A percentile compares a stretch with the other conserved stretches of the same genome.
Conservation (phyloP, 2,329 filamentous ascomycete species). For the Ophiocordyceps robertsii region DNA sequence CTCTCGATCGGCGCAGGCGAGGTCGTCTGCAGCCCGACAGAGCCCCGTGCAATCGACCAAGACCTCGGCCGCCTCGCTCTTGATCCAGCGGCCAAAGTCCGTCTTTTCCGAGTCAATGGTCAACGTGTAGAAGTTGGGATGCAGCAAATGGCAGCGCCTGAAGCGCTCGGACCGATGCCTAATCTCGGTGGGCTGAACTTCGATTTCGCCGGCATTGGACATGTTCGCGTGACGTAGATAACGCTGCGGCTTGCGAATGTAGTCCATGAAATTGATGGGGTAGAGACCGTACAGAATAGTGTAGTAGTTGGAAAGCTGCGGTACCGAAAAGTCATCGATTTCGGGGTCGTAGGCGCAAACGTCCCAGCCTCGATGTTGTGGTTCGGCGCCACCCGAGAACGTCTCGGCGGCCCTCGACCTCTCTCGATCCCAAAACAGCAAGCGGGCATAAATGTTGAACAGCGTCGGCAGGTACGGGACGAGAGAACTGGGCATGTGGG, state of each 20-base stretch:
- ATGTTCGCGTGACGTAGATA: constrained; percentile 64
- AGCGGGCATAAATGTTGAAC: constrained; percentile 69
- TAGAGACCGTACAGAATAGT: constrained; percentile 75
- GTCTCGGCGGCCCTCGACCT: constrained; percentile 25
- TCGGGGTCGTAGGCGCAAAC: constrained; percentile 48
- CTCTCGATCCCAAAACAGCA: constrained; percentile 65
- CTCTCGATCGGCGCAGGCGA: constrained; percentile 10
- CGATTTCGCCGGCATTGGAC: constrained; percentile 56
- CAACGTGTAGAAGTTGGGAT: constrained; percentile 73
- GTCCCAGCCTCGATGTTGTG: constrained; percentile 40
- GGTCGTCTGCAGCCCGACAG: constrained; percentile 22
- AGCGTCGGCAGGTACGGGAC: constrained; percentile 56
- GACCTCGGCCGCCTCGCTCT: constrained; percentile 66
- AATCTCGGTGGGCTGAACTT: constrained; percentile 67
- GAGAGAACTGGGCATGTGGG: constrained; percentile 64
- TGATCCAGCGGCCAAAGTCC: constrained; percentile 65
- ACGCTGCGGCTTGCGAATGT: constrained; percentile 68
- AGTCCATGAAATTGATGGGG: constrained; percentile 76
- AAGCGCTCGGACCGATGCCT: constrained; percentile 63
- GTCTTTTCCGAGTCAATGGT: constrained; percentile 70
- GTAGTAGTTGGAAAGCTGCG: constrained; percentile 62
- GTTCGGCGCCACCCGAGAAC: constrained; percentile 24
- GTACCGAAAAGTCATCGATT: constrained; percentile 45
- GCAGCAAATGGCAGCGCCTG: constrained; percentile 57
- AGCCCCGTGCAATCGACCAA: constrained; percentile 67